Evolutionary conservation across 164 flowering plant species (phyloP).

Genomic region (Dillenia turbinata): DNA sequence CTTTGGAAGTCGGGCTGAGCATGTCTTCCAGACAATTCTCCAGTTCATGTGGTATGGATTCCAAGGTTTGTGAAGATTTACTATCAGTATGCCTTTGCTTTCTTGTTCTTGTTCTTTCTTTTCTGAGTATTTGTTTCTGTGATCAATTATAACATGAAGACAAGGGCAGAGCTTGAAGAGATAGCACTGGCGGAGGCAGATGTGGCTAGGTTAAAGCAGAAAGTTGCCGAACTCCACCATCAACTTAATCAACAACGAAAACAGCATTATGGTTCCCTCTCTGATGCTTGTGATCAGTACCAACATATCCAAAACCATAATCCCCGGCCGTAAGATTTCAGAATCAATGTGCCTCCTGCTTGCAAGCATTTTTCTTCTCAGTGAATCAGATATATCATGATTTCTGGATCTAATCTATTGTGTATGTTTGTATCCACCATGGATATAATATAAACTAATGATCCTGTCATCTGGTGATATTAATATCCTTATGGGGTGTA

Average conservation of each 20-base stretch:
- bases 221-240: conserved; percentile 95
- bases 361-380: too few relatives aligned
- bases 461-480: too few relatives aligned
- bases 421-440: not conserved
- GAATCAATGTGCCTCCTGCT: not conserved
- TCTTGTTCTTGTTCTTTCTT: not conserved
- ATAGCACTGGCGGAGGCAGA: conserved; percentile 99
- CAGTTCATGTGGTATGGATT: conserved; percentile 83
- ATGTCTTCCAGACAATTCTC: conserved; percentile 86
- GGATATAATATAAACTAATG: too few relatives aligned
- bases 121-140: not conserved
- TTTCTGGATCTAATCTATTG: not conserved
- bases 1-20: conserved; percentile 94
- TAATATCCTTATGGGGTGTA: too few relatives aligned
- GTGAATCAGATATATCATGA: too few relatives aligned
- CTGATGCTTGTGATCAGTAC: conserved; percentile 71
- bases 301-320: conserved; percentile 58
- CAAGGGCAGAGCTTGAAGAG: conserved; percentile 98
- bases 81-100: not conserved
- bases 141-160: conserved; percentile 44
- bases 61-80: conserved; percentile 54
- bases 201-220: conserved; percentile 95
- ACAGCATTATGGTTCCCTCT: conserved; percentile 78
- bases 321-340: conserved; percentile 62
- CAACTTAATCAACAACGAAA: conserved; percentile 96